Base-by-base conservation (phyloP, 2,329 filamentous ascomycete species). In the Epichloe amarillans region DNA sequence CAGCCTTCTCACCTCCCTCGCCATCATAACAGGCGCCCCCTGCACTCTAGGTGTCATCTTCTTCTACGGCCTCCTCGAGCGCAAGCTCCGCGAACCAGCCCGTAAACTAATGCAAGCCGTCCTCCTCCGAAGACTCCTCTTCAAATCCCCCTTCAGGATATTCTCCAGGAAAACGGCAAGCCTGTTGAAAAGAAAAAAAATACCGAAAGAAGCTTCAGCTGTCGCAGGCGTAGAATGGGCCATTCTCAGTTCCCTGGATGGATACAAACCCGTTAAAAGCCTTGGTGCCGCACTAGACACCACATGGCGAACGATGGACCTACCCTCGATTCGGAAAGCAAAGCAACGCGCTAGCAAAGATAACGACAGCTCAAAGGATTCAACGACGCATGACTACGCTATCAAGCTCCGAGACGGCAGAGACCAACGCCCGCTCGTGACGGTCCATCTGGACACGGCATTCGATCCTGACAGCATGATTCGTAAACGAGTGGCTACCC, bases 1-100 rank as follows among this genome's bases (percentile, higher is more conserved):
- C 56, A 54, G 64, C 37, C 54, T 62, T 12, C 65, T 76, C 45
- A 66, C 72, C 52, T 53, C 59, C 6, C 58, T 72, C 23, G 66
- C 68, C 14, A 61, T 66, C 54, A 53, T 50, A 17, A 54, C 62
- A 3, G 62, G 61, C 39, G 61, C 66, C 19, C 56, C 62, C 10
- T 55, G 58, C 47, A 58, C 61, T 21, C 58, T 69, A 1, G 63
- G 61, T 38, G 59, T 60, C 36, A 41, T 63, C 17, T 60, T 65
- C 51, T 66, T 68, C 52, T 63, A 69, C 54, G 65, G 57, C 35
- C 56, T 61, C 19, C 56, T 66, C 5, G 51, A 58, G 23, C 63
- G 64, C 51, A 61, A 60, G 37, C 58, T 68, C n/a, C 56, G 58
- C 21, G 54, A 51, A 21, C 40, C 46, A 0, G 53, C 61, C 4